Conservation (phyloP, 257 asterid genomes). For the Ligustrum vulgare region DNA sequence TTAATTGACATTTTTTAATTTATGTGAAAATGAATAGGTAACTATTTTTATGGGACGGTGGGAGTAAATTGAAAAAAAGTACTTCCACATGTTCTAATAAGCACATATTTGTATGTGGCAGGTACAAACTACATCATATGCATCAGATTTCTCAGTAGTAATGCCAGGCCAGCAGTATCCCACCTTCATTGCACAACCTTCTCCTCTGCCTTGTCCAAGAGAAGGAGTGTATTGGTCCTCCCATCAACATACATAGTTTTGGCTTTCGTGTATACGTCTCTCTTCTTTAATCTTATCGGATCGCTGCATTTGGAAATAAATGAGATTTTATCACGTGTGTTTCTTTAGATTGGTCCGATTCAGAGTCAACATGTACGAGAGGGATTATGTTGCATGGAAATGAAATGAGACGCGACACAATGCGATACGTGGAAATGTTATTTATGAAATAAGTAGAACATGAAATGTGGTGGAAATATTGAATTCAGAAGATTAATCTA, state of each 20-base stretch:
- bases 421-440: no score
- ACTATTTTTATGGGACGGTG: no score
- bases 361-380: neutral
- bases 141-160: slow-evolving; percentile 65
- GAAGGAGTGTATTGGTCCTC: slow-evolving; percentile 65
- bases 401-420: no score
- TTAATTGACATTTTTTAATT: no score
- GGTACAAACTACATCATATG: slow-evolving; percentile 40
- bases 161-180: slow-evolving; percentile 92
- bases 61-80: no score
- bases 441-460: no score
- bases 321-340: neutral
- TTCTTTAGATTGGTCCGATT: neutral
- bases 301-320: neutral
- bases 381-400: neutral
- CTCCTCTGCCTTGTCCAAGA: slow-evolving; percentile 73
- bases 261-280: neutral
- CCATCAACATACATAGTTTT: slow-evolving; percentile 32
- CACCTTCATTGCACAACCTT: slow-evolving; percentile 78
- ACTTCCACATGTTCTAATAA: neutral
- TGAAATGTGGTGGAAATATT: no score
- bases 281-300: neutral
- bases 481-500: no score
- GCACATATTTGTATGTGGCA: slow-evolving; percentile 23
- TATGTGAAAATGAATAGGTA: no score